These are phyloP conservation scores for Sugiyamaella japonica DNA, from an alignment of 1,139 yeast species.

Conservation along the genomic window DNA sequence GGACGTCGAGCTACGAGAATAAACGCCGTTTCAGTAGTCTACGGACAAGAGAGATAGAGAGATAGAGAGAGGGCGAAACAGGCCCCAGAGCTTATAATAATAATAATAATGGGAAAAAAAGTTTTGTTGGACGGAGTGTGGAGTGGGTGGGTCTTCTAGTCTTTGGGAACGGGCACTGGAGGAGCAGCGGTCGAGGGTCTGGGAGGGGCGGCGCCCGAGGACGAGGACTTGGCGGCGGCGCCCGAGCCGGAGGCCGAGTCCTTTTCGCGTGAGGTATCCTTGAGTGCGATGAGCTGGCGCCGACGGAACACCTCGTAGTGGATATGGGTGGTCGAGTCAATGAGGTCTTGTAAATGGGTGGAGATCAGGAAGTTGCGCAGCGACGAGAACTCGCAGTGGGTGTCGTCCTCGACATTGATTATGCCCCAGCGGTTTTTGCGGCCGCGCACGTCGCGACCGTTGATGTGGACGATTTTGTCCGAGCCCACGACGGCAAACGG, in stretches of 20 bases:
- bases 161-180: slow-evolving; percentile 9
- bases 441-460: slow-evolving; percentile 80
- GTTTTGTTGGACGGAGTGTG: no score
- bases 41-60: no score
- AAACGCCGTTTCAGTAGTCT: no score
- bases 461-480: slow-evolving; percentile 62
- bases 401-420: slow-evolving; percentile 79
- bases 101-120: no score
- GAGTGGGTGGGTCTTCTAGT: not conserved
- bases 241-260: slow-evolving; percentile 4
- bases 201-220: not conserved
- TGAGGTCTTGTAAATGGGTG: slow-evolving; percentile 93
- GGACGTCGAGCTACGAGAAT: no score
- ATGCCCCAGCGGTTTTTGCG: slow-evolving; percentile 95
- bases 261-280: slow-evolving; percentile 57
- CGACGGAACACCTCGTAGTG: slow-evolving; percentile 95
- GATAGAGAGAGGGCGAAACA: no score
- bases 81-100: not conserved
- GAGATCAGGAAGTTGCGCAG: slow-evolving; percentile 91
- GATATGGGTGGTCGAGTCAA: slow-evolving; percentile 83
- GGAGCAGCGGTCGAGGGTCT: slow-evolving; percentile 1
- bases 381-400: slow-evolving; percentile 93
- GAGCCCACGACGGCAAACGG: slow-evolving; percentile 97
- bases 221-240: no score
- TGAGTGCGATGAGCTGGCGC: slow-evolving; percentile 88